Conservation (phyloP, 2,329 filamentous ascomycete genomes). For the Mycosphaerella sp. region DNA sequence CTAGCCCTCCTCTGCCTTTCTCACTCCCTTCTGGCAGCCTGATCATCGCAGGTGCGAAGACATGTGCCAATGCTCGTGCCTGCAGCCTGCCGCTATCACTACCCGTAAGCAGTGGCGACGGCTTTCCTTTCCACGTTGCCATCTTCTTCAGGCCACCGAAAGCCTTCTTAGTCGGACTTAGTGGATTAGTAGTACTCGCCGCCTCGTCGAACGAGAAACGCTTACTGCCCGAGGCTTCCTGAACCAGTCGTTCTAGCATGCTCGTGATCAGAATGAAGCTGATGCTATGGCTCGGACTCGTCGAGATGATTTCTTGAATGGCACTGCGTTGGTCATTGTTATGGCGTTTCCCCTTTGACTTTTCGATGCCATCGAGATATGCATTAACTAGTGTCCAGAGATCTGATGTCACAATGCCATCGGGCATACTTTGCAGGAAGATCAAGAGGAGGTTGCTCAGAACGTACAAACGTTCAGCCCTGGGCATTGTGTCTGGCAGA, state of each 20-base stretch:
- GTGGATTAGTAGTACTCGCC: conserved; percentile 22
- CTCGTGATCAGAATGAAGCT: conserved; percentile 82
- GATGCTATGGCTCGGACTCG: conserved; percentile 73
- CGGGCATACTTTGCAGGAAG: conserved; percentile 68
- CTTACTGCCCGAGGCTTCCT: conserved; percentile 37
- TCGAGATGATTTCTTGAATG: conserved; percentile 68
- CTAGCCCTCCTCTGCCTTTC: conserved; percentile 54
- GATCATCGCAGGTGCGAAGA: conserved; percentile 61
- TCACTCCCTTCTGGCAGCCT: conserved; percentile 45
- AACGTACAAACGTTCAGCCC: conserved; percentile 66
- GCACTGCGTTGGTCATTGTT: conserved; percentile 53
- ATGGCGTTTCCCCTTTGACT: conserved; percentile 40
- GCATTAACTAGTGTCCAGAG: conserved; percentile 67
- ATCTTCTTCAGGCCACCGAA: conserved; percentile 31
- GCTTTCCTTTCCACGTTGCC: conserved; percentile 36
- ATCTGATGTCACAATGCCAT: conserved; percentile 66
- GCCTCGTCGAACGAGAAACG: conserved; percentile 18
- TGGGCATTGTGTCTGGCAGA: conserved; percentile 58
- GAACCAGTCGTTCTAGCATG: conserved; percentile 59
- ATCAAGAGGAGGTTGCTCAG: conserved; percentile 64
- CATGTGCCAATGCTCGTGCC: conserved; percentile 54
- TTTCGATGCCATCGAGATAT: conserved; percentile 47
- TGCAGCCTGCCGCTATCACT: neutral
- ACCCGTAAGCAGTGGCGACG: conserved; percentile 46
- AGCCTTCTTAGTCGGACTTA: conserved; percentile 33